Base-by-base conservation (phyloP, 2,329 filamentous ascomycete genomes). In the Eurotiales sp. region DNA sequence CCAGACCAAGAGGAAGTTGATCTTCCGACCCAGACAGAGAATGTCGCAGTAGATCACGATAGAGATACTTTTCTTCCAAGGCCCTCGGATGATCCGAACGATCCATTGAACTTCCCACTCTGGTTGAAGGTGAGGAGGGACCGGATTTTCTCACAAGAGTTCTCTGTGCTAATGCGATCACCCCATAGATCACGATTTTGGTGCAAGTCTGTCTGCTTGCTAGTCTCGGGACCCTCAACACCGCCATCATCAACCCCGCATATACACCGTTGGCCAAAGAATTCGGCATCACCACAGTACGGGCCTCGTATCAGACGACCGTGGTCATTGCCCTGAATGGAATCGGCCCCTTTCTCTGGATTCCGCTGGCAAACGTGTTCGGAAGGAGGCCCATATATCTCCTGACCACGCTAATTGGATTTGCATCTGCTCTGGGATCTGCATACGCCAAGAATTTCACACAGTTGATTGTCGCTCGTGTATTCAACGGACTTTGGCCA, bases 301-400 rank as follows among this genome's bases (percentile, higher is more conserved):
- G 64, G 53, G 64, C 63, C 7, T 65, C 64, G 3, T 68, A 68
- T 34, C 56, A 64, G 51, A 59, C 66, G 19, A 69, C 68, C 2
- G 60, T 69, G 8, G 60, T 60, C 43, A 69, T 71, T 42, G 56
- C 65, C 25, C 64, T 66, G 43, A 64, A 60, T 14, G 68, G 67
- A 3, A 43, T 55, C n/a, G 58, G 54, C 12, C 58, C 58, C 19
- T 59, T 55, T 48, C 15, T 66, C 29, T 62, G 58, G 58, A 58
- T 60, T 17, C 64, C 68, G 1, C 47, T 71, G 14, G 59, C 64
- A 25, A 67, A 69, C 44, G 57, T 61, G 12, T 69, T 68, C 53
- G 68, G 68, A 19, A 57, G 67, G 14, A 57, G 67, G 44, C 66
- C 65, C 0, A 58, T 71, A 30, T 64, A 66, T 41, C 50, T 70